Conservation (phyloP, 176 grass and related monocot species). For the Oryza glumipatula region DNA sequence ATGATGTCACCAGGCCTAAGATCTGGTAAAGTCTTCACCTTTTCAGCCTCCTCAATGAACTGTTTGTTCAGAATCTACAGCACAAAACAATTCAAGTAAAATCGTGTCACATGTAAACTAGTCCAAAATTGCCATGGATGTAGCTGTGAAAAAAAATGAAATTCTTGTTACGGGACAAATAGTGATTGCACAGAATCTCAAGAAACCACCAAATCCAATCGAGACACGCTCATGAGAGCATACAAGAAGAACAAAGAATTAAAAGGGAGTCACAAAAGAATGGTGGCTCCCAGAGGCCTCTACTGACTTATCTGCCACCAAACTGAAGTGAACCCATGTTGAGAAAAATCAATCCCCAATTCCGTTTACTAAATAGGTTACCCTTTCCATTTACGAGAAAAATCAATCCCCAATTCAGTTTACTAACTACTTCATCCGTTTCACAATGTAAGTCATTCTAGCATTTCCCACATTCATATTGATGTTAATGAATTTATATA, state of each 20-base stretch:
- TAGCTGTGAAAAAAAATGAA: neutral
- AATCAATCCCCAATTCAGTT: neutral
- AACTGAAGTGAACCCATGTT: neutral
- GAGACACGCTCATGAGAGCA: neutral
- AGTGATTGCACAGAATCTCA: neutral
- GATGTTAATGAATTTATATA: too few relatives aligned
- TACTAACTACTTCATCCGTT: neutral
- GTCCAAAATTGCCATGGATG: neutral
- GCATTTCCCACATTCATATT: too few relatives aligned
- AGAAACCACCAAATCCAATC: neutral
- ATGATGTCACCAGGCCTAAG: slow-evolving; percentile 91
- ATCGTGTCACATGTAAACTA: neutral
- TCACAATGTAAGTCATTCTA: too few relatives aligned
- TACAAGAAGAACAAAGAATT: slow-evolving; percentile 7
- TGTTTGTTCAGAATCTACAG: slow-evolving; percentile 93
- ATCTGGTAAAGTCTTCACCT: slow-evolving; percentile 81
- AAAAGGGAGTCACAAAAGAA: neutral
- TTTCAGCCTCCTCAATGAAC: slow-evolving; percentile 78
- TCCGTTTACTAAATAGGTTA: neutral
- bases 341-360: neutral
- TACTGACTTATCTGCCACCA: neutral
- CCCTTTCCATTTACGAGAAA: neutral
- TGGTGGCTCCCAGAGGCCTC: too few relatives aligned
- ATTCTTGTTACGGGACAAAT: neutral
- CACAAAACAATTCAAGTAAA: slow-evolving; percentile 19